Evolutionary conservation across 805 yeast genomes (phyloP), one percentile per base, ranked within the genome.

Genomic region (Candida dendrica): DNA sequence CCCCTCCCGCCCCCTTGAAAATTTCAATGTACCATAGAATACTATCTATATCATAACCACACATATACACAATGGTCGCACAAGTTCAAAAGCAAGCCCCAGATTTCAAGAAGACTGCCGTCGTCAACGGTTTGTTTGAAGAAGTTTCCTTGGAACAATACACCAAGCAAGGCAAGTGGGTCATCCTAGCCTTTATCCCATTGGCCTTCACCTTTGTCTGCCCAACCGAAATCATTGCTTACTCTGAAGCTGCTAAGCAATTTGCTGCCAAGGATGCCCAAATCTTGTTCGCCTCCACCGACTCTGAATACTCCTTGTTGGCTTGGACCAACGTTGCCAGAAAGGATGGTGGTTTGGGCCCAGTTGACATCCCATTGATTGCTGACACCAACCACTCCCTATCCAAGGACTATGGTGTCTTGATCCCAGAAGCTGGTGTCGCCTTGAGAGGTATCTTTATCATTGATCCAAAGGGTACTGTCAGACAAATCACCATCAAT

Each of bases 171-270:
- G 98, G 98, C 64, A 87, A 93, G 73, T 93, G 97, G 95, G 96
- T 93, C 55, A 71, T 93, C 52, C 77, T 93, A 61, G 98, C 95
- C 50, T 93, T 93, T 75, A 84, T 93, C 67, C 99, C 98, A 69
- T 75, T 91, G 79, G 98, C 98, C 41, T 93, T 93, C 90, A 93
- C 99, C 47, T 93, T 93, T 58, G 98, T 93, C 51, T 93, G 98
- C 75, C 98, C 99, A 69, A 93, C 98, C 56, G 98, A 93, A 77
- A 90, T 93, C 75, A 82, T 93, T 70, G 98, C 98, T 57, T 93
- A 89, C 84, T 86, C 96, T 50, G 96, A 91, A 58, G 96, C 97
- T 56, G 85, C 79, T 58, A 79, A 81, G 75, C 81, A 83, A 77
- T 93, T 93, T 72, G 68, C 84, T 58, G 95, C 78, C 55, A 83